These are phyloP conservation scores for Tricholoma saponaceum DNA, from an alignment of 768 basidiomycete species.

Conservation along the genomic window DNA sequence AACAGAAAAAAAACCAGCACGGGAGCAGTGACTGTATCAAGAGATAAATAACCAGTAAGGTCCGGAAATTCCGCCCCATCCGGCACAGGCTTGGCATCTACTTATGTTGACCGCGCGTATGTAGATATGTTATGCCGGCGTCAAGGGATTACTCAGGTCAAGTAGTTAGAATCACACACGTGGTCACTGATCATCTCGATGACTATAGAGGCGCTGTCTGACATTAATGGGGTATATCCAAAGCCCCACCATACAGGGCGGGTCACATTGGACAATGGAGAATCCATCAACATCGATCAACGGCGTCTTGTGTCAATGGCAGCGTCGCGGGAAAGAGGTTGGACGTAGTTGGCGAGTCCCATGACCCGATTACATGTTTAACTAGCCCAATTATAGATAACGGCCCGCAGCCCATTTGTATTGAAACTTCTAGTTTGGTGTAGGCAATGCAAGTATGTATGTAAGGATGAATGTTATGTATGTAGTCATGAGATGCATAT, in stretches of 20 bases:
- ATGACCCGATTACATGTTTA: not conserved
- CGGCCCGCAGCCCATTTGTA: no score
- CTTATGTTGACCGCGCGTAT: not conserved
- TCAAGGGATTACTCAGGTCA: not conserved
- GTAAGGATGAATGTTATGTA: not conserved
- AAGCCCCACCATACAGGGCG: not conserved
- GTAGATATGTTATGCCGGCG: not conserved
- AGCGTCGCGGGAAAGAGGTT: not conserved
- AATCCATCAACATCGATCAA: not conserved
- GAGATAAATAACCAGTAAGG: not conserved
- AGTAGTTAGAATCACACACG: not conserved
- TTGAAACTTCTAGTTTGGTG: no score
- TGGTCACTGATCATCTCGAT: not conserved
- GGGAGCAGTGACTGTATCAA: conserved; percentile 6
- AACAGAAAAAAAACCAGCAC: not conserved
- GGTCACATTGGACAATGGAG: not conserved
- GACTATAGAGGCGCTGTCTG: not conserved
- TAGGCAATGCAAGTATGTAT: not conserved
- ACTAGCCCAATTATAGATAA: no score
- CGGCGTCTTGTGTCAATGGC: not conserved
- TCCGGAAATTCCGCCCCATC: not conserved
- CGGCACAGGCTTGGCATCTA: not conserved
- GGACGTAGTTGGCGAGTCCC: not conserved
- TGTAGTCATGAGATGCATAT: not conserved
- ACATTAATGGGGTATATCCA: not conserved